Percentiles rank a stretch among this genome's conserved stretches.
These are phyloP conservation scores for Hippophae tibetana DNA, from an alignment of 306 rosid species.

Conservation along the genomic window DNA sequence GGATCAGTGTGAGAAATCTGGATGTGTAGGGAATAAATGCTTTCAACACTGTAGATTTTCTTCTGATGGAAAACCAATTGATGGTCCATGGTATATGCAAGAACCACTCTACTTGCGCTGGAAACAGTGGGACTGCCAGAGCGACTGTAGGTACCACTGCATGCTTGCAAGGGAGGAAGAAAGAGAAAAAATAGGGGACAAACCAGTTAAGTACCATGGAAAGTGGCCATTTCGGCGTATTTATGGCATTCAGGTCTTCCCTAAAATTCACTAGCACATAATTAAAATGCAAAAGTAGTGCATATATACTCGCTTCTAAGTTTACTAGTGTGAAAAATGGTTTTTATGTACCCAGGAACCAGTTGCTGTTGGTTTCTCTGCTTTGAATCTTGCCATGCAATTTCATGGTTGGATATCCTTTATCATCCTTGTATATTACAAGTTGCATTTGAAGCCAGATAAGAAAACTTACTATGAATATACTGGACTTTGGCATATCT, in stretches of 20 bases:
- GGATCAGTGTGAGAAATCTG: conserved; percentile 49
- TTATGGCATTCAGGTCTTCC: conserved; percentile 80
- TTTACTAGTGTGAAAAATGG: conserved; percentile 10
- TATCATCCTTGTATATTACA: conserved; percentile 83
- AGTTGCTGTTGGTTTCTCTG: conserved; percentile 76
- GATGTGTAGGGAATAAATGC: conserved; percentile 49
- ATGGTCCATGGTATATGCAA: conserved; percentile 45
- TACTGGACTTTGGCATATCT: conserved; percentile 89
- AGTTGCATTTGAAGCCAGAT: conserved; percentile 54
- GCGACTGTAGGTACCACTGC: conserved; percentile 59
- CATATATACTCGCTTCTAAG: conserved; percentile 11
- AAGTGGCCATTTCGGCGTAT: conserved; percentile 72
- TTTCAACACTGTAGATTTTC: conserved; percentile 53
- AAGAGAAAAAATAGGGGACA: conserved; percentile 32
- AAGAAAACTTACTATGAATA: conserved; percentile 73
- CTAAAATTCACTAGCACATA: conserved; percentile 4
- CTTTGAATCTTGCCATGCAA: conserved; percentile 88
- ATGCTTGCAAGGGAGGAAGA: conserved; percentile 60
- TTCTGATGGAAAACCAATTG: conserved; percentile 19
- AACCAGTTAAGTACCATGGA: conserved; percentile 65
- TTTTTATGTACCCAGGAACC: conserved; percentile 62
- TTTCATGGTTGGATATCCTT: conserved; percentile 99
- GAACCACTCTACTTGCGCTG: conserved; percentile 50
- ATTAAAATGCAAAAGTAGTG: conserved; percentile 10
- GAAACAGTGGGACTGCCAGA: conserved; percentile 57